Evolutionary conservation across 2,329 filamentous ascomycete genomes (phyloP).

Genomic region (Tothia fuscella): DNA sequence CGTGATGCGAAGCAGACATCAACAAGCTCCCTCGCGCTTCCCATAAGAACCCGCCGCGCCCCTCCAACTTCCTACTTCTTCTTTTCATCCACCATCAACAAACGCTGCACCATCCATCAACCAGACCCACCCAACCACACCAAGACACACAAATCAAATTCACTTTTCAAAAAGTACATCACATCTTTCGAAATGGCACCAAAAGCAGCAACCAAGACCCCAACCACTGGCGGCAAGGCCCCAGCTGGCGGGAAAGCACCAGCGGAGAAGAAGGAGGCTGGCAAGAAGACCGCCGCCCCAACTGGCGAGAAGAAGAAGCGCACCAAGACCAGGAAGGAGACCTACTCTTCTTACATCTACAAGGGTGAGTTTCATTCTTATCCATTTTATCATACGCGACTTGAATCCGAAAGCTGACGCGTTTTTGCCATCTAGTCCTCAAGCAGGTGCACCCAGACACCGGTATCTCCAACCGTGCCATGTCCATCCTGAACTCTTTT

Average conservation of each 20-base stretch:
- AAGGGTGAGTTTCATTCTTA: constrained; percentile 63
- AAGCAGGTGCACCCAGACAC: constrained; percentile 99
- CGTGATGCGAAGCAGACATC: background rate
- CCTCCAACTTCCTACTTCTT: constrained; percentile 24
- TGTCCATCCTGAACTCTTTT: constrained; percentile 99
- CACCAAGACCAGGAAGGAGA: constrained; percentile 99
- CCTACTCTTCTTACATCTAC: constrained; percentile 99
- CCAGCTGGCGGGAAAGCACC: constrained; percentile 60
- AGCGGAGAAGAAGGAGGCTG: constrained; percentile 98
- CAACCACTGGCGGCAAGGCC: constrained; percentile 85
- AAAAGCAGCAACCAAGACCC: constrained; percentile 98
- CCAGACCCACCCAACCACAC: constrained; percentile 16
- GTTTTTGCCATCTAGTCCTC: constrained; percentile 53
- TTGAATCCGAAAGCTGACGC: constrained; percentile 7
- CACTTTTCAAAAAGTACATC: constrained; percentile 18
- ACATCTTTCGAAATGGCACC: constrained; percentile 65
- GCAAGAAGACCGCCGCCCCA: constrained; percentile 93
- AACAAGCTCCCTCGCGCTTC: constrained; percentile 4
- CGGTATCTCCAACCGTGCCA: constrained; percentile 99
- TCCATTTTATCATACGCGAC: constrained; percentile 13
- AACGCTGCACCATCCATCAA: constrained; percentile 13
- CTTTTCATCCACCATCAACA: constrained; percentile 26
- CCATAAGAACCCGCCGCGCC: constrained; percentile 8
- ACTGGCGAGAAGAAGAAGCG: constrained; percentile 99
- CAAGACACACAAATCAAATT: constrained; percentile 22